Evolutionary conservation across 2,329 filamentous ascomycete genomes (phyloP).

Genomic region (Fusarium sp.): DNA sequence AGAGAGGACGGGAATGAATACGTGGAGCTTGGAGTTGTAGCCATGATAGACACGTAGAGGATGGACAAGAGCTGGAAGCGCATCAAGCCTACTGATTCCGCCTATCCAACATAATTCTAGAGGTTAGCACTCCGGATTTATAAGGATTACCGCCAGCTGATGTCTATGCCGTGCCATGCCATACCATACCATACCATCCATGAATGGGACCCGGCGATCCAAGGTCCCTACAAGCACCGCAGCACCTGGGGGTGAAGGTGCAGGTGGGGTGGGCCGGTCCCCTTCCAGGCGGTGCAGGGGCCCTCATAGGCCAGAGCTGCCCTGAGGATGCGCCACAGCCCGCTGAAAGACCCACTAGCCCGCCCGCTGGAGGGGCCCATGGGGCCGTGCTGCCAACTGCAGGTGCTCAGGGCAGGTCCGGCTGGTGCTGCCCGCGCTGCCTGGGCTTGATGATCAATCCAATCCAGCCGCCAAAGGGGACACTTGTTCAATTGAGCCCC

Average conservation of each 20-base stretch:
- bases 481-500: slow-evolving; percentile 58
- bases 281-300: background rate
- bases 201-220: background rate
- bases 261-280: background rate
- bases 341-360: slow-evolving; percentile 11
- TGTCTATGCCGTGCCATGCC: background rate
- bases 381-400: slow-evolving; percentile 28
- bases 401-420: slow-evolving; percentile 9
- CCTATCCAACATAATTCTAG: background rate
- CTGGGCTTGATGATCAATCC: slow-evolving; percentile 23
- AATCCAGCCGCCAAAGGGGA: slow-evolving; percentile 47
- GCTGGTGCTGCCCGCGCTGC: background rate
- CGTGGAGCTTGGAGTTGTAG: background rate
- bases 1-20: background rate
- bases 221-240: background rate
- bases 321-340: background rate
- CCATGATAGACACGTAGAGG: background rate
- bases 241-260: background rate
- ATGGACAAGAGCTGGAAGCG: background rate
- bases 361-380: slow-evolving; percentile 29
- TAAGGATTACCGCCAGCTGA: background rate
- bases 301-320: background rate
- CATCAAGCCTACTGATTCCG: background rate
- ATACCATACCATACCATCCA: background rate
- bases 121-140: background rate